Evolutionary conservation across 2,329 filamentous ascomycete species (phyloP).

Genomic region (Phaeomoniella chlamydospora): DNA sequence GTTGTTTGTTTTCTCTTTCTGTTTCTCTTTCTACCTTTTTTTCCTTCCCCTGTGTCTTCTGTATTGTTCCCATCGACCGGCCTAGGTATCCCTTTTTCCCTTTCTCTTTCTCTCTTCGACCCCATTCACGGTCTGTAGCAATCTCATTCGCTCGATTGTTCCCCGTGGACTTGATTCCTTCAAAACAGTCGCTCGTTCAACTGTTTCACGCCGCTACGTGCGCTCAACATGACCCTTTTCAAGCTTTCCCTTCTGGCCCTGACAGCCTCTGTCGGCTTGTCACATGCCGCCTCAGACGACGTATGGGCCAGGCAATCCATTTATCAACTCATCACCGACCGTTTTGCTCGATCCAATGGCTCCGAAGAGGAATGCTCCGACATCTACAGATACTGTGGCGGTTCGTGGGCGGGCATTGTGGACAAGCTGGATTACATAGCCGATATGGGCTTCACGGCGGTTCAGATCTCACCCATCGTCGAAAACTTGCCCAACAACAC

Average conservation of each 20-base stretch:
- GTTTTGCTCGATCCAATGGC: slow-evolving; percentile 34
- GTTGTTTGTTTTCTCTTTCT: too few relatives aligned
- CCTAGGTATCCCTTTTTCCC: too few relatives aligned
- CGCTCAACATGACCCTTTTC: background rate
- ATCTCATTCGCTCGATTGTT: too few relatives aligned
- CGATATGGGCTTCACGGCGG: slow-evolving; percentile 41
- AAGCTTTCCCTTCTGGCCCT: background rate
- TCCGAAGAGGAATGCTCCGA: slow-evolving; percentile 9
- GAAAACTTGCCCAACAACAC: slow-evolving; percentile 16
- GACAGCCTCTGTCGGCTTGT: background rate
- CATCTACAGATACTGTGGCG: slow-evolving; percentile 38
- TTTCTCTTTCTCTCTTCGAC: too few relatives aligned
- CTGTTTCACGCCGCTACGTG: too few relatives aligned
- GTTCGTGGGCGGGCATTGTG: slow-evolving; percentile 44
- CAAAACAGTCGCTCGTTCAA: too few relatives aligned
- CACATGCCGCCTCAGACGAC: slow-evolving; percentile 10
- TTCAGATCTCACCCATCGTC: slow-evolving; percentile 45
- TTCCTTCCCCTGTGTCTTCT: too few relatives aligned
- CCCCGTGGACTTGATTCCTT: too few relatives aligned
- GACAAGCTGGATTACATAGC: slow-evolving; percentile 41
- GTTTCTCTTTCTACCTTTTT: too few relatives aligned
- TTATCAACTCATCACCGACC: slow-evolving; percentile 45
- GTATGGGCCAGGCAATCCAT: slow-evolving; percentile 42
- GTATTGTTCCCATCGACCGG: too few relatives aligned
- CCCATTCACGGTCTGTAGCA: too few relatives aligned